Evolutionary conservation across 495 filamentous ascomycete genomes (phyloP), one percentile per base, ranked within the genome.

Genomic region (Saxispiralis lemnorum): DNA sequence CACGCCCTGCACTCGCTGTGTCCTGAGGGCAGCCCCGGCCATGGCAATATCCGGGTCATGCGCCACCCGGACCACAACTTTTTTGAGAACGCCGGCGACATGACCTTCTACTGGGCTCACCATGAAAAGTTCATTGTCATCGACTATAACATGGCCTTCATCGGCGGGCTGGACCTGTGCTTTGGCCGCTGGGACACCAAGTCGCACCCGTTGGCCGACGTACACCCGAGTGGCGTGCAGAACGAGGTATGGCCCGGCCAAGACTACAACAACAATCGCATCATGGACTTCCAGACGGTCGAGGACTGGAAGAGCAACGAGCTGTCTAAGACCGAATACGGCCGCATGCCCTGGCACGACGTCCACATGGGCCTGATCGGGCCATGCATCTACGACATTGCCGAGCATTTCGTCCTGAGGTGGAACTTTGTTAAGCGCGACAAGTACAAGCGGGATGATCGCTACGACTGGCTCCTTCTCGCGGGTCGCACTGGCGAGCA

Each of bases 41-140:
- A 82, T 54, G 82, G 82, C 11, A 96, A 96, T 53, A 95, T 96
- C 58, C 69, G 62, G 7, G 70, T 93, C 30, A 79, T 96, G 76
- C 75, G 88, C 18, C 88, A 96, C 61, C 88, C 88, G 1, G 88
- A 97, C 58, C 88, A 97, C 60, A 93, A 93, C 51, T 70, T 93
- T 30, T 73, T 96, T 33, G 85, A 93, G 52, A 95, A 96, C 57
- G 82, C 76, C 1, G 83, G 82, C 7, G 88, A 96, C 47, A 93
- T 93, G 86, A 95, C 85, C 0, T 82, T 95, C 55, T 95, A 95
- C 62, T 96, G 88, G 88, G 88, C 88, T 0, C 88, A 96, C 57
- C 88, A 96, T 57, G 88, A 96, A 56, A 96, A 96, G 54, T 83
- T 94, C 62, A 76, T 95, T 41, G 83, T 96, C 24, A 79, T 95